A percentile compares a stretch with the other conserved stretches of the same genome.
phyloP scores from a whole-genome alignment of 352 stramenopile genomes.

The Bremia lactucae region DNA sequence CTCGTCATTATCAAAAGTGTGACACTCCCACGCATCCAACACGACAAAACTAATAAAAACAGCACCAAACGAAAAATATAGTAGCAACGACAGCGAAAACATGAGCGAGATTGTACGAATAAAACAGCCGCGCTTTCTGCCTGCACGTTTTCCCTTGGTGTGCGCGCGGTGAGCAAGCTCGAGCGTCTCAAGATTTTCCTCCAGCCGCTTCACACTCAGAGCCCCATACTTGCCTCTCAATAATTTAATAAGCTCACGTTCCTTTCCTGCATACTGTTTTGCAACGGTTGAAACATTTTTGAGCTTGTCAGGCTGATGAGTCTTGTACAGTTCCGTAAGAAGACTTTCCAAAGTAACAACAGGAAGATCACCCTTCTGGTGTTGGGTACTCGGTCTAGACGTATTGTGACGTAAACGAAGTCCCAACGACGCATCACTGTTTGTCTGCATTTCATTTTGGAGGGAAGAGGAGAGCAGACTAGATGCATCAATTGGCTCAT shows the following conservation, averaged over 20 bases:
- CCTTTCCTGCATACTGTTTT: conserved; percentile 49
- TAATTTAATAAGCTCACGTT: conserved; percentile 46
- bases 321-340: conserved; percentile 58
- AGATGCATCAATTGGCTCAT: background rate
- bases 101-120: conserved; percentile 17
- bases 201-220: conserved; percentile 58
- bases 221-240: conserved; percentile 66
- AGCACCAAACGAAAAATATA: conserved; percentile 21
- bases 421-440: conserved; percentile 6
- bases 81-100: conserved; percentile 22
- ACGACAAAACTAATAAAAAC: conserved; percentile 24
- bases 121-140: conserved; percentile 21
- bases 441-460: conserved; percentile 2
- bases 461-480: conserved; percentile 1
- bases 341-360: conserved; percentile 39
- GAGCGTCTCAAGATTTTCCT: conserved; percentile 41
- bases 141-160: conserved; percentile 3
- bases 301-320: conserved; percentile 66
- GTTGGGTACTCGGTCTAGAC: conserved; percentile 1
- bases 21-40: conserved; percentile 27
- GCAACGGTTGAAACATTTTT: conserved; percentile 49
- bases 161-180: conserved; percentile 12
- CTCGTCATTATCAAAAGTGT: conserved; percentile 11
- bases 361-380: conserved; percentile 2
- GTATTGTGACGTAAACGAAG: conserved; percentile 19